Evolutionary conservation across 2,329 filamentous ascomycete species (phyloP), one percentile per base, ranked within the genome.

Genomic region (Alternaria brassicae): DNA sequence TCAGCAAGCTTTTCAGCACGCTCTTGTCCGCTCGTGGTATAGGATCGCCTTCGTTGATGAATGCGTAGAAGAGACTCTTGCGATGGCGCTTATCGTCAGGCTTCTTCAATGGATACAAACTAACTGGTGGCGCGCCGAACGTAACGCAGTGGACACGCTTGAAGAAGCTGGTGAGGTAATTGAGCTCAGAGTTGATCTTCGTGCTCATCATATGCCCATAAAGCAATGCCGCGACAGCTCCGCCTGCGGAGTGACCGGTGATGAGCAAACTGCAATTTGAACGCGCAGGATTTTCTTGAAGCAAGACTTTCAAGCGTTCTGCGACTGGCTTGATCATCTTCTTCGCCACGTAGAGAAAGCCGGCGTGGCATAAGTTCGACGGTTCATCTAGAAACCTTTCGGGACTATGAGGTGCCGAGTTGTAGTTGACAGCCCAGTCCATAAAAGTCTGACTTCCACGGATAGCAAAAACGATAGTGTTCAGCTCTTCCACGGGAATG

Each of bases 1-100:
- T 88, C 1, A 95, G 78, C 9, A 96, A 81, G 32, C 87, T 91
- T 62, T 85, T 85, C 15, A 96, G 82, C 68, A 96, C 94, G 0
- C 86, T 84, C 76, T 88, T 90, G 72, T 96, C 92, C 0, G 91
- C 91, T 27, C 92, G 81, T 0, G 86, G 84, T 0, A 96, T 90
- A 0, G 91, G 91, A 65, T 96, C 93, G 3, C 92, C 92, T 75
- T 96, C 92, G 71, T 96, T 97, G 69, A 93, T 82, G 72, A 96
- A 92, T 40, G 85, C 87, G 52, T 92, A 84, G 73, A 96, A 96
- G 4, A 94, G 74, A 57, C 88, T 92, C 72, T 91, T 92, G 27
- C 82, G 76, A 4, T 82, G 74, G 3, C 71, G 65, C 39, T 70
- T 69, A 12, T 74, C 67, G 3, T 67, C 68, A 0, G 90, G 88